A percentile compares a stretch with the other conserved stretches of the same genome.
Conservation (phyloP, 257 asterid genomes). For the Solanum habrochaites region DNA sequence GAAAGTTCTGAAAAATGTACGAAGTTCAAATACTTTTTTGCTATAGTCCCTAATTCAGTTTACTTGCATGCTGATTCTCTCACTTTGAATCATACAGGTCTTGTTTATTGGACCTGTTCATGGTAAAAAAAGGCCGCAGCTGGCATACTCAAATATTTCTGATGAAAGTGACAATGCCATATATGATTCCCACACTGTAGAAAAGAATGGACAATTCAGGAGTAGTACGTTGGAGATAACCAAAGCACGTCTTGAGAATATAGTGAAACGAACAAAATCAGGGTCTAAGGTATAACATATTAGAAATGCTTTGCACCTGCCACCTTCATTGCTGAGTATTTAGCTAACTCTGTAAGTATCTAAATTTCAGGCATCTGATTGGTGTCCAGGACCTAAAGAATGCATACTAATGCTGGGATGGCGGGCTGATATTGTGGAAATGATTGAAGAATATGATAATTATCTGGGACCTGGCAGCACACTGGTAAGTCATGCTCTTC, state of each 20-base stretch:
- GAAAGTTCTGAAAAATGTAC: not conserved
- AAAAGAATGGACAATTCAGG: slow-evolving; percentile 19
- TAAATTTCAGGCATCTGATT: slow-evolving; percentile 61
- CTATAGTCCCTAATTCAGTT: not conserved
- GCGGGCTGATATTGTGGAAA: slow-evolving; percentile 75
- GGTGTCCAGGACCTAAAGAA: slow-evolving; percentile 70
- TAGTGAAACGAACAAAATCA: slow-evolving; percentile 63
- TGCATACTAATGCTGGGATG: slow-evolving; percentile 80
- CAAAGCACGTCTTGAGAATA: slow-evolving; percentile 47
- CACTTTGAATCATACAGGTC: slow-evolving; percentile 34
- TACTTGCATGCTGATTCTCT: not conserved
- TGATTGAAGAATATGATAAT: slow-evolving; percentile 90
- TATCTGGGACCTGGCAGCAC: slow-evolving; percentile 91
- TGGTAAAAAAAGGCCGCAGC: slow-evolving; percentile 54
- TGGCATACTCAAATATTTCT: slow-evolving; percentile 28
- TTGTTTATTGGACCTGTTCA: slow-evolving; percentile 71
- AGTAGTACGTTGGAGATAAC: slow-evolving; percentile 32
- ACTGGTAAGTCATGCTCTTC: slow-evolving; percentile 37
- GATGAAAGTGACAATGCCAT: slow-evolving; percentile 21
- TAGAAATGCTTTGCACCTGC: not conserved
- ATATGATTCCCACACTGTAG: slow-evolving; percentile 25
- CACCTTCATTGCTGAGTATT: not conserved
- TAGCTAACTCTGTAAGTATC: slow-evolving; percentile 7
- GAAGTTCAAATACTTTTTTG: not conserved
- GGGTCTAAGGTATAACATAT: slow-evolving; percentile 63